Percentiles rank a stretch among this genome's conserved stretches.
These are phyloP conservation scores for Apocynum venetum DNA, from an alignment of 257 asterid genomes.

Conservation along the genomic window DNA sequence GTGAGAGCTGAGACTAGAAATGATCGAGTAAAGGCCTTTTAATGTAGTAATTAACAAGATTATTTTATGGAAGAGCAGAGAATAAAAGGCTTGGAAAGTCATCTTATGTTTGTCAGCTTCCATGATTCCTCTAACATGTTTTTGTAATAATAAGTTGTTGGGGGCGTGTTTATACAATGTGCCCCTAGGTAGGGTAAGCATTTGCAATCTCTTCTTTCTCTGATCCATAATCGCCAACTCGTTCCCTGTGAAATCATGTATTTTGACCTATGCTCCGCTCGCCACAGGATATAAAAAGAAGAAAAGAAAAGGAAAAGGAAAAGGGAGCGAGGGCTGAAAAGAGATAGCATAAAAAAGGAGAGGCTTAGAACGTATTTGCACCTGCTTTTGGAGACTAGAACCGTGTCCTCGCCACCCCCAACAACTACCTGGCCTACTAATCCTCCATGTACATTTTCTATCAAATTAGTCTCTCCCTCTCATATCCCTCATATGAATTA, in stretches of 20 bases:
- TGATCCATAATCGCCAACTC: slow-evolving; percentile 7
- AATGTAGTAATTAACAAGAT: not conserved
- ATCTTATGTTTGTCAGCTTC: slow-evolving; percentile 30
- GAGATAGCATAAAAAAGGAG: not conserved
- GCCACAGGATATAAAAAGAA: not conserved
- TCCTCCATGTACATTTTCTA: not conserved
- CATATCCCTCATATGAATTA: not conserved
- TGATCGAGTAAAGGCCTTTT: slow-evolving; percentile 12
- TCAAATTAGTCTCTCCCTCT: too few relatives aligned
- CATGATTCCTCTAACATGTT: slow-evolving; percentile 33
- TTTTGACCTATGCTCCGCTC: slow-evolving; percentile 3
- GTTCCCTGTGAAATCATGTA: slow-evolving; percentile 8
- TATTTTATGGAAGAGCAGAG: not conserved
- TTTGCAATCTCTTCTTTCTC: not conserved
- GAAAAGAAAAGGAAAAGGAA: not conserved
- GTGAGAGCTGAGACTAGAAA: not conserved
- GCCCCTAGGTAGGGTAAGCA: slow-evolving; percentile 12
- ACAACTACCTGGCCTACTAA: not conserved
- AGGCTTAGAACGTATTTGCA: not conserved
- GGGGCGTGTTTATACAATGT: slow-evolving; percentile 21
- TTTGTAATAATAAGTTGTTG: slow-evolving; percentile 41
- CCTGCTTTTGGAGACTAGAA: slow-evolving; percentile 11
- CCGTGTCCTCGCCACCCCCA: slow-evolving; percentile 11
- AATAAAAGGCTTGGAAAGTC: slow-evolving; percentile 19
- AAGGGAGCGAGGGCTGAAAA: not conserved